Percentiles rank a stretch among this genome's conserved stretches.
phyloP scores from a whole-genome alignment of 495 filamentous ascomycete species.

The Penicillium canariense region DNA sequence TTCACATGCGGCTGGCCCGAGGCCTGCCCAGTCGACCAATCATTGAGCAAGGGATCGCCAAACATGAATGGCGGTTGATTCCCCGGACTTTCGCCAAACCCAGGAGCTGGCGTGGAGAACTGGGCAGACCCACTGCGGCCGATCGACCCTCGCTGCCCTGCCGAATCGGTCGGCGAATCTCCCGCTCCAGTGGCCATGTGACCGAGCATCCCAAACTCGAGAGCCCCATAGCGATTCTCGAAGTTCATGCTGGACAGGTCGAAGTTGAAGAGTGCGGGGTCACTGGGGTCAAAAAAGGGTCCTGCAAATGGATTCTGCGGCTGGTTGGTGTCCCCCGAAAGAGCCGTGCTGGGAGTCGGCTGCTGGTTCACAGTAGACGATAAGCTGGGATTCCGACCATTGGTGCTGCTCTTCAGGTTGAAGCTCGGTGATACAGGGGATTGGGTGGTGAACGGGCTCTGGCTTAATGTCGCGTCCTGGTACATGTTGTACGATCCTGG shows the following conservation, averaged over 20 bases:
- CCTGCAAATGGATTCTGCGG: conserved; percentile 51
- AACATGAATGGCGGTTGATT: conserved; percentile 49
- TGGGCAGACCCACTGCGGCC: conserved; percentile 48
- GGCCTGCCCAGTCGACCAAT: conserved; percentile 43
- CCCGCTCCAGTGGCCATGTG: conserved; percentile 88
- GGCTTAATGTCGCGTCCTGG: conserved; percentile 39
- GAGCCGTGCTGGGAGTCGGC: conserved; percentile 30
- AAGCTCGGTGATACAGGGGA: conserved; percentile 71
- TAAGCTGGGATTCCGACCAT: conserved; percentile 39
- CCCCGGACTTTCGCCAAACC: conserved; percentile 44
- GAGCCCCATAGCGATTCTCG: conserved; percentile 87
- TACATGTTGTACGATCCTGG: conserved; percentile 41
- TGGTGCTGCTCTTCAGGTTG: conserved; percentile 43
- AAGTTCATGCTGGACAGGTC: conserved; percentile 93
- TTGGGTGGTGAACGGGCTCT: conserved; percentile 59
- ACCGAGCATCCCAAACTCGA: conserved; percentile 91
- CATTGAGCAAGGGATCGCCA: conserved; percentile 46
- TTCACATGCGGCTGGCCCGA: conserved; percentile 41
- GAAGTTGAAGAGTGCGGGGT: conserved; percentile 89
- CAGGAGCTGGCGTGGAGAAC: conserved; percentile 42
- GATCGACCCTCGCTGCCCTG: conserved; percentile 48
- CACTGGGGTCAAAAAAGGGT: conserved; percentile 79
- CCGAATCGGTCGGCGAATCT: conserved; percentile 69
- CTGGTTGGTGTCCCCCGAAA: conserved; percentile 33
- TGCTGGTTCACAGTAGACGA: conserved; percentile 37